These are phyloP conservation scores for Penicillium paneum DNA, from an alignment of 2,329 filamentous ascomycete genomes.

Conservation along the genomic window DNA sequence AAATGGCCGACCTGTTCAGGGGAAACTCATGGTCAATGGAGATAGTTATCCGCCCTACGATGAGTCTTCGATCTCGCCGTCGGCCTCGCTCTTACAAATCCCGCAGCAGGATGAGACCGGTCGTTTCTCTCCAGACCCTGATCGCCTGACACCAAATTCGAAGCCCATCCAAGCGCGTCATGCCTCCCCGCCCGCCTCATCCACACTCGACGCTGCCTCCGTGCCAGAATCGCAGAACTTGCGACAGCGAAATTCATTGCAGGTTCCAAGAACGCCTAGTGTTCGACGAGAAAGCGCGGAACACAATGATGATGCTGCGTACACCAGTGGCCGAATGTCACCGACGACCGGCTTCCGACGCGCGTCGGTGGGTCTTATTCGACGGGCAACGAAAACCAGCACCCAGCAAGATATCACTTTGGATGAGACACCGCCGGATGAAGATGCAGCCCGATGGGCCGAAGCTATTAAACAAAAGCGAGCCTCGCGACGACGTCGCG, in stretches of 20 bases:
- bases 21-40: conserved; percentile 33
- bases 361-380: conserved; percentile 76
- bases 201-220: conserved; percentile 51
- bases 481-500: conserved; percentile 75
- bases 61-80: conserved; percentile 28
- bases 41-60: conserved; percentile 32
- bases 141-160: conserved; percentile 28
- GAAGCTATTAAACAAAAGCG: conserved; percentile 90
- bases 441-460: conserved; percentile 87
- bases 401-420: conserved; percentile 78
- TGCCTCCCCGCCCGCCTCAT: conserved; percentile 53
- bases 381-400: conserved; percentile 80
- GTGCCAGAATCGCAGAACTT: conserved; percentile 58
- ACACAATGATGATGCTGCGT: conserved; percentile 60
- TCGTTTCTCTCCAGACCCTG: conserved; percentile 31
- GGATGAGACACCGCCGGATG: conserved; percentile 81
- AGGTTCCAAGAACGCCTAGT: conserved; percentile 71
- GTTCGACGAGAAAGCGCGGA: conserved; percentile 64
- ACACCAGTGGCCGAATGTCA: conserved; percentile 76
- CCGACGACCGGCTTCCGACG: conserved; percentile 65
- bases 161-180: conserved; percentile 34
- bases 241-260: conserved; percentile 81
- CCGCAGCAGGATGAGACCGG: conserved; percentile 34
- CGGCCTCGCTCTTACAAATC: conserved; percentile 33
- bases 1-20: conserved; percentile 25